Percentiles rank a stretch among this genome's conserved stretches.
phyloP scores from a whole-genome alignment of 805 yeast species.

The Saturnispora dispora region DNA sequence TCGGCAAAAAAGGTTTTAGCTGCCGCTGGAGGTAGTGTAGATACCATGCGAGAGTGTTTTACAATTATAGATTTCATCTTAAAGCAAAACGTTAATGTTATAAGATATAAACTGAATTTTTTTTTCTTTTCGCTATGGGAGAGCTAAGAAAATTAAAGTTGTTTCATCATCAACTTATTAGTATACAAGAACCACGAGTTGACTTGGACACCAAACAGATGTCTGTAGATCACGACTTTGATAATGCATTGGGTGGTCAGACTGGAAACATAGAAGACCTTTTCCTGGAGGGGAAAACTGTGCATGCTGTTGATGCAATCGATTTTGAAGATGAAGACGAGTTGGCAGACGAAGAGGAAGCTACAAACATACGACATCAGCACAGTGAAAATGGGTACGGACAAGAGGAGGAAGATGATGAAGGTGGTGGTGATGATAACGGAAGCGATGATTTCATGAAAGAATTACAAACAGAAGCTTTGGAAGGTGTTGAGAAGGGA shows the following conservation, averaged over 20 bases:
- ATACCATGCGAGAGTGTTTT: slow-evolving; percentile 9
- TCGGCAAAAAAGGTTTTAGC: slow-evolving; percentile 13
- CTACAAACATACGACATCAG: slow-evolving; percentile 16
- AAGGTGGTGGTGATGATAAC: slow-evolving; percentile 31
- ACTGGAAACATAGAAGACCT: slow-evolving; percentile 26
- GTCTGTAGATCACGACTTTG: slow-evolving; percentile 26
- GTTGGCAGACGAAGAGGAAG: slow-evolving; percentile 75
- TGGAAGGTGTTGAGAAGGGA: slow-evolving; percentile 29
- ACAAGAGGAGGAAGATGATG: slow-evolving; percentile 25
- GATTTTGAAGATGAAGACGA: slow-evolving; percentile 95
- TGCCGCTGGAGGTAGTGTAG: slow-evolving; percentile 20
- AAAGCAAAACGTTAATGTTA: background rate
- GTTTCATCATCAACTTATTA: background rate
- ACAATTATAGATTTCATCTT: background rate
- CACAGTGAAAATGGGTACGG: background rate
- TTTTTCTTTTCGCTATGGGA: background rate
- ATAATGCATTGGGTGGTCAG: slow-evolving; percentile 27
- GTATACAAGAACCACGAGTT: background rate
- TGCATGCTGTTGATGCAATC: slow-evolving; percentile 85
- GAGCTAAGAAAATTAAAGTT: background rate
- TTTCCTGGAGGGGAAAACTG: slow-evolving; percentile 39
- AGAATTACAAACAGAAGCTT: slow-evolving; percentile 30
- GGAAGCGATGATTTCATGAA: slow-evolving; percentile 30
- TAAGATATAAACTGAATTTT: background rate
- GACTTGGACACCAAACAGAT: background rate